Base-by-base conservation (phyloP, 208 protist genomes). In the Wallacemonas sp. region DNA sequence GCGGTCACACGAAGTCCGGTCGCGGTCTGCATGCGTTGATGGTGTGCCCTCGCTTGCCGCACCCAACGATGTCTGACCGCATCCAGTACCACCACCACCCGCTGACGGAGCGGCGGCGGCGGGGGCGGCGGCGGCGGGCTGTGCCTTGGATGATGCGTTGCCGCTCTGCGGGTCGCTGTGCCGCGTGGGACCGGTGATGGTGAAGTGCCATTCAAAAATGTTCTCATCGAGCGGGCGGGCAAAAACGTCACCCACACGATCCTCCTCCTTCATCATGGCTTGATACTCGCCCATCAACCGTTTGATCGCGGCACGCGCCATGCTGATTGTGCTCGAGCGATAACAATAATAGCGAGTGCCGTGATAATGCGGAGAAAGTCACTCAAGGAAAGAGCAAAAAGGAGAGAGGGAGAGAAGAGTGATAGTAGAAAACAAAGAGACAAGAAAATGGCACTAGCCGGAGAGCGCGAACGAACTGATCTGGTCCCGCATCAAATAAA, bases 121-220 rank as follows among this genome's bases (percentile, higher is more conserved):
- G 26, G 20, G n/a, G 39, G 44, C 7, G 18, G 28, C 11, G 14
- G n/a, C 11, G 25, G n/a, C 25, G 20, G 57, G 11, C 20, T 88
- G 14, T 33, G n/a, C n/a, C n/a, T 12, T 42, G 11, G 0, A 64
- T 25, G 36, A 16, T 38, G 61, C 18, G 31, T n/a, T n/a, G n/a
- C n/a, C n/a, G n/a, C n/a, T n/a, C n/a, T 16, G n/a, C 31, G 50
- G 16, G 16, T 12, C 26, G 26, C 7, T 59, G 57, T 31, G 18
- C 16, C 32, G 29, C 18, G 31, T 45, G 0, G 98, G 95, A 1
- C 98, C 98, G 12, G 84, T 84, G 0, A 99, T 75, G 16, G 97
- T 98, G 76, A 99, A 99, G 80, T 99, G 98, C 98, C 98, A 99
- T 46, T 98, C 97, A 63, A 99, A 99, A 22, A 99, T 87, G 79